Evolutionary conservation across 495 filamentous ascomycete species (phyloP), one percentile per base, ranked within the genome.

Genomic region (Penicillium chermesinum): DNA sequence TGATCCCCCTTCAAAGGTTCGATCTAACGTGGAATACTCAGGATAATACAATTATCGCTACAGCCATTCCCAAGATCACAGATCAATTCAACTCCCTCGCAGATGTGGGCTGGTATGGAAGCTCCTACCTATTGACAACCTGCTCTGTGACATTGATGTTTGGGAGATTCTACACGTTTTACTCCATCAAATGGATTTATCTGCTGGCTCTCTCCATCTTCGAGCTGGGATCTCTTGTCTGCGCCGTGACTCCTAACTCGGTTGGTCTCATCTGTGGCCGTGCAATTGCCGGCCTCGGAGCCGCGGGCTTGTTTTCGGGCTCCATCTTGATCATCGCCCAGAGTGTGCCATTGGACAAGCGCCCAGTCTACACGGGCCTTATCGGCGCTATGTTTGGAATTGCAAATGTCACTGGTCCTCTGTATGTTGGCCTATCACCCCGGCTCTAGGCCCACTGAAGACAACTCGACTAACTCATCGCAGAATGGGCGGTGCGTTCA

Each of bases 41-140:
- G 73, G 83, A 86, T 60, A 84, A 86, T 52, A 87, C 88, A 6
- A 91, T 93, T 53, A 87, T 94, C 43, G 84, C 86, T 10, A 91
- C 88, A 0, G 88, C 88, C 14, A 91, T 91, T 44, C 88, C 88
- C 8, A 81, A 80, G 41, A 93, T 94, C 48, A 91, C 88, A 0
- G 83, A 89, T 60, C 65, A 87, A 37, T 94, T 93, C 65, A 72
- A 86, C 21, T 80, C 84, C 10, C 66, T 93, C 2, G 69, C 75
- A 15, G 88, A 91, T 57, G 84, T 94, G 0, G 88, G 86, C 39
- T 91, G 88, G 88, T 91, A 91, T 45, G 87, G 83, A 19, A 79
- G 76, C 52, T 68, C 73, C 2, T 79, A 78, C 52, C 76, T 95
- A 27, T 79, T 95, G 52, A 89, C 85, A 5, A 85, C 81, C 1